Percentiles rank a stretch among this genome's conserved stretches.
phyloP scores from a whole-genome alignment of 805 yeast genomes.

The Barnettozyma pratensis region DNA sequence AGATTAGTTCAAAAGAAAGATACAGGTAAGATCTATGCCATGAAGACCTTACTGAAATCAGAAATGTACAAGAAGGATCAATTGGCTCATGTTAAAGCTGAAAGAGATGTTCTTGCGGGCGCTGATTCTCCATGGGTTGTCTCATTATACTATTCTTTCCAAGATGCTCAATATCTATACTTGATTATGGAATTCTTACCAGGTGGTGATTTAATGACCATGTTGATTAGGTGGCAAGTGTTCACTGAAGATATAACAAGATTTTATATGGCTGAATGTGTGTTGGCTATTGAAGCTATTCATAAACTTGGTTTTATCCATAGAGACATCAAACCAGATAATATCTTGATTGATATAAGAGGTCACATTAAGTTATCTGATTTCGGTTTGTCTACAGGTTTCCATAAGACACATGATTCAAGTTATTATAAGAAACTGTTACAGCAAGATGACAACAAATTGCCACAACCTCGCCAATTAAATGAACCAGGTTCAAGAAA shows the following conservation, averaged over 20 bases:
- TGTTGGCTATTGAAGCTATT: conserved; percentile 86
- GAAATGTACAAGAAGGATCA: conserved; percentile 86
- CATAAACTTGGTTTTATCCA: conserved; percentile 96
- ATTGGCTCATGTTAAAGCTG: conserved; percentile 92
- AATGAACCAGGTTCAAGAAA: conserved; percentile 46
- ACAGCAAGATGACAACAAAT: conserved; percentile 49
- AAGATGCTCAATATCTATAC: conserved; percentile 83
- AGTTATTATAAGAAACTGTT: conserved; percentile 78
- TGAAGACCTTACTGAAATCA: conserved; percentile 84
- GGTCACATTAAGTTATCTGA: conserved; percentile 94
- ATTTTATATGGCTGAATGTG: conserved; percentile 95
- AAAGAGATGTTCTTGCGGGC: conserved; percentile 92
- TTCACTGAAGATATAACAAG: conserved; percentile 93
- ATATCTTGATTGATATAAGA: conserved; percentile 75
- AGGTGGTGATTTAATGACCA: conserved; percentile 96
- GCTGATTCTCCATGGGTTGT: conserved; percentile 96
- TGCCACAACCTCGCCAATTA: conserved; percentile 32
- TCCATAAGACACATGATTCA: conserved; percentile 86
- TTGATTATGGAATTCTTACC: conserved; percentile 99
- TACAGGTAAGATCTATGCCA: conserved; percentile 91
- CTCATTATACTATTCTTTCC: conserved; percentile 89
- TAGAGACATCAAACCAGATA: conserved; percentile 97
- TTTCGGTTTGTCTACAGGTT: conserved; percentile 96
- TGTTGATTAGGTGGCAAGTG: conserved; percentile 89
- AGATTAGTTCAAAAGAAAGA: conserved; percentile 91